Conservation (phyloP, 805 yeast species). For the Metschnikowia koreensis region DNA sequence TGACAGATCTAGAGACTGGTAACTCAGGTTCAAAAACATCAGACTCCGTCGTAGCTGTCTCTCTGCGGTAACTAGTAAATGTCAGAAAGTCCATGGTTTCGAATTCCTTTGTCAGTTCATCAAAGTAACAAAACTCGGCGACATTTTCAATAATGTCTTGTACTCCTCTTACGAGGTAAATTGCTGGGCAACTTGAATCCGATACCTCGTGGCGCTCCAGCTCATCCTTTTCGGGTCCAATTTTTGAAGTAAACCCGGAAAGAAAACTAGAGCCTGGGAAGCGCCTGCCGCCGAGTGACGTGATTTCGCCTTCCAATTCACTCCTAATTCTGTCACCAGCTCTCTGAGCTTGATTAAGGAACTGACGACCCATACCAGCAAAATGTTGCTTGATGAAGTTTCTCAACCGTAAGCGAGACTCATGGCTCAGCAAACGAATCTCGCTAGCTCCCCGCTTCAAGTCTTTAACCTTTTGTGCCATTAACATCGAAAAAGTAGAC, state of each 20-base stretch:
- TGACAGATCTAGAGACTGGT: neutral
- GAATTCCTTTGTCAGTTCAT: neutral
- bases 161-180: neutral
- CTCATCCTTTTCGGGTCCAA: neutral
- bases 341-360: too few relatives aligned
- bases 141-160: neutral
- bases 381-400: neutral
- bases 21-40: neutral
- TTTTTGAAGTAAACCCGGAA: neutral
- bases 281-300: too few relatives aligned
- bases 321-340: too few relatives aligned
- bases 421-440: neutral
- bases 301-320: too few relatives aligned
- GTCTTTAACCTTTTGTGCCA: neutral
- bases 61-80: neutral
- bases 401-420: neutral
- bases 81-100: neutral
- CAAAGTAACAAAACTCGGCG: neutral
- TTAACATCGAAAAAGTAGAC: neutral
- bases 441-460: neutral
- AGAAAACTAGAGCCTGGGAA: neutral
- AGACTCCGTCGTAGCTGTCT: neutral
- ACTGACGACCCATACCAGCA: too few relatives aligned
- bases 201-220: neutral
- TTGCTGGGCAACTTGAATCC: neutral